Conservation (phyloP, 1,139 yeast genomes). For the Magnusiomyces magnusii region DNA sequence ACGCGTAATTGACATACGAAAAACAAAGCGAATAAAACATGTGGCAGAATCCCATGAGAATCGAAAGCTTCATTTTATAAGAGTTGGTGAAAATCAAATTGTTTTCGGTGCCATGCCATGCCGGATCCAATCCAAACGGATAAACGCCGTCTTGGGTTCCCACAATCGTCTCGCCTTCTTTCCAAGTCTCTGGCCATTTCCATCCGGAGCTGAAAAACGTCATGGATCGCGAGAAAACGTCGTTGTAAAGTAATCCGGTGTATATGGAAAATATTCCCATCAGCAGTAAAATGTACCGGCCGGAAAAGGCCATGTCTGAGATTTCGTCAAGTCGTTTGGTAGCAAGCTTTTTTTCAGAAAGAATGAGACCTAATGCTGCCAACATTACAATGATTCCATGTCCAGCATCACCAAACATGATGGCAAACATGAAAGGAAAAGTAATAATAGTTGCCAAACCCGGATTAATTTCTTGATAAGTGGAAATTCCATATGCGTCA, state of each 20-base stretch:
- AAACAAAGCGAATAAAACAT: constrained; percentile 88
- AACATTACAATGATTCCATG: constrained; percentile 78
- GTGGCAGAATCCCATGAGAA: constrained; percentile 89
- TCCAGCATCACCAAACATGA: constrained; percentile 98
- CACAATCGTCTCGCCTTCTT: constrained; percentile 51
- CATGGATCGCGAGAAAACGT: constrained; percentile 85
- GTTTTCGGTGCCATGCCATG: constrained; percentile 97
- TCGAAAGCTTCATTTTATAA: constrained; percentile 92
- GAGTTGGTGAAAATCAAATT: constrained; percentile 85
- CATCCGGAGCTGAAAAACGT: constrained; percentile 81
- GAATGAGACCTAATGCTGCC: constrained; percentile 63
- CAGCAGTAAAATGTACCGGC: constrained; percentile 77
- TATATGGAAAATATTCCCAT: constrained; percentile 94
- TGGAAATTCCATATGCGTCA: constrained; percentile 92
- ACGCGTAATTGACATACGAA: constrained; percentile 72
- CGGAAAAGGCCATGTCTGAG: constrained; percentile 91
- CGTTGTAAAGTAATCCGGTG: constrained; percentile 91
- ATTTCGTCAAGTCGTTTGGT: constrained; percentile 78
- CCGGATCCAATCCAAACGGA: constrained; percentile 82
- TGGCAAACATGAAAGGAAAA: constrained; percentile 97
- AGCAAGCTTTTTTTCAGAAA: constrained; percentile 58
- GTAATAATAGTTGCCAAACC: constrained; percentile 93
- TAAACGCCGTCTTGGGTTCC: constrained; percentile 66
- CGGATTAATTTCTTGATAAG: constrained; percentile 93
- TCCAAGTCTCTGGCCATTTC: constrained; percentile 77